phyloP scores from a whole-genome alignment of 73 alveolate genomes.

The Tetrahymena malaccensis region DNA sequence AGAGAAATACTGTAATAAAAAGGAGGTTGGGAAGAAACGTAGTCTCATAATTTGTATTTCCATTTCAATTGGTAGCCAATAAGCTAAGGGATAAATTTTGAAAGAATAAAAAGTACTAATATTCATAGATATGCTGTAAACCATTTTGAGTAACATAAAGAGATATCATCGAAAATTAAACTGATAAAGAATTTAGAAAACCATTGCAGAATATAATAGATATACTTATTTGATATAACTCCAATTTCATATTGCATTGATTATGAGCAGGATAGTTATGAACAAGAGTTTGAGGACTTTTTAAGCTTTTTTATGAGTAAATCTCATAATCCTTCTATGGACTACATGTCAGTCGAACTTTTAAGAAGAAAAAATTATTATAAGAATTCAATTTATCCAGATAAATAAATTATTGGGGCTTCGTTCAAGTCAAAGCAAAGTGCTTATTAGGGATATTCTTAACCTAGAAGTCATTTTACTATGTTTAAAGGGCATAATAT shows the following conservation, averaged over 20 bases:
- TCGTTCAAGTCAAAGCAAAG: neutral
- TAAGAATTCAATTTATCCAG: neutral
- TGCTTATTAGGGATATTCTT: neutral
- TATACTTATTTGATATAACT: neutral
- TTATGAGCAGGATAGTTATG: neutral
- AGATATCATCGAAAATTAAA: neutral
- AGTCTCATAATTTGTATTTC: neutral
- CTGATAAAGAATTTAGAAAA: neutral
- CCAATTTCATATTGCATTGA: neutral
- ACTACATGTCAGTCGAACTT: neutral
- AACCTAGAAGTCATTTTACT: neutral
- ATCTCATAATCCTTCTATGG: neutral
- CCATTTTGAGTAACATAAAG: neutral
- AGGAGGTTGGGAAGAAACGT: neutral
- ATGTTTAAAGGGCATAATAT: constrained; percentile 5
- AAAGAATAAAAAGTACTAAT: neutral
- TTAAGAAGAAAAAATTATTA: neutral
- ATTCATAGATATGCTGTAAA: neutral
- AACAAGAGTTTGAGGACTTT: neutral
- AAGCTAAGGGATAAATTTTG: neutral
- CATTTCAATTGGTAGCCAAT: neutral
- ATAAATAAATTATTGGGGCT: neutral
- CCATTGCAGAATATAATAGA: neutral
- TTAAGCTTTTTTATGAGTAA: neutral
- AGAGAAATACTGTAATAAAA: neutral